Evolutionary conservation across 345 rosid genomes (phyloP), one percentile per base, ranked within the genome.

Genomic region (Arabidopsis suecica): DNA sequence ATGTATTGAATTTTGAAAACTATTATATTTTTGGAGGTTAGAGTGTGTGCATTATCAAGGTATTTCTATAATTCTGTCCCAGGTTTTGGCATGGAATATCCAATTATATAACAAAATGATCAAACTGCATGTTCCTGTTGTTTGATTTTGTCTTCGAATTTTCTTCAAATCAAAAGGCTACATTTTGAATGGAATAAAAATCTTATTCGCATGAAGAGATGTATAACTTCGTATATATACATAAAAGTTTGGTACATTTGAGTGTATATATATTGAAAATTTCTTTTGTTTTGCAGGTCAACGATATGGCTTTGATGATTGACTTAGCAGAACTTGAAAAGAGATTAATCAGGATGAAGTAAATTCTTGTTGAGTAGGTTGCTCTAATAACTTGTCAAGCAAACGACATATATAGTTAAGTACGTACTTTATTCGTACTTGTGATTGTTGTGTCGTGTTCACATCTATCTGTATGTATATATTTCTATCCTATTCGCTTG

Each of bases 201-300:
- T 70, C 16, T 37, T 49, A 40, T 7, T 14, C 13, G 13, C 44
- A 25, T 30, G 23, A 25, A 63, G 11, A 63, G 36, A 41, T 41
- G 50, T 22, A 23, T 8, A 38, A 9, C 3, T 10, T 60, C 16
- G 11, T 36, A 36, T 36, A 28, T 47, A 47, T 5, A 34, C 56
- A 45, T 20, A 20, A 34, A 16, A 47, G 9, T 14, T 59, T 37
- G 59, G 33, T 36, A 71, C 16, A 48, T 60, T 48, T 37, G 41
- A 49, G 61, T 25, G 51, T 49, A 25, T 14, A 36, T 5, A 28
- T 25, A 25, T 3, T 51, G 51, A 14, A 42, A 3, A 62, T 1
- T 36, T 68, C 61, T 60, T 50, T 57, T 68, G 47, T 36, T 84
- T 58, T 22, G 67, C 84, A 89, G 91, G 85, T 83, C 62, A 79